Evolutionary conservation across 1,139 yeast species (phyloP), one percentile per base, ranked within the genome.

Genomic region (Pichia sp.): DNA sequence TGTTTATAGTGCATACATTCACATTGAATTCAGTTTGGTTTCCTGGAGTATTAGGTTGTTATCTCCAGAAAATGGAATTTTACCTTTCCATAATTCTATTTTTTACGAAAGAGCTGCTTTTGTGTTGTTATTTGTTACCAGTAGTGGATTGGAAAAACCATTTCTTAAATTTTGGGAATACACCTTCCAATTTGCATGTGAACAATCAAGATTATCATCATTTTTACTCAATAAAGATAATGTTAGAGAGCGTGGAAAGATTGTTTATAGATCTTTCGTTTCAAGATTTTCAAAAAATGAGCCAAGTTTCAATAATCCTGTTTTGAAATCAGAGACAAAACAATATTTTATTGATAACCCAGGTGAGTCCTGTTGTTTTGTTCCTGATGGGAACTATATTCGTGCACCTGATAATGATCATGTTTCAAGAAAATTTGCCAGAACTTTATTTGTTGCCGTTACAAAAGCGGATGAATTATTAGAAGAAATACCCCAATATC

Each of bases 401-500:
- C 75, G 98, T 44, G 98, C 90, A 0, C 98, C 98, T 1, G 83
- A 78, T 48, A 75, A 77, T 50, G 97, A 88, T 58, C 79, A 81
- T 8, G 78, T 84, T 29, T 77, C 94, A 0, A 69, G 88, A 51
- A 74, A 70, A 40, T 77, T 72, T 52, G 74, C 82, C 35, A 79
- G 75, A 54, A 72, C 74, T 42, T 64, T 88, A 50, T 92, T 94
- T 64, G 81, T 85, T 4, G 77, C 86, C 0, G 97, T 92, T 3
- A 84, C 95, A 1, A 83, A 79, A 53, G 84, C 82, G 55, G 96
- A 90, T 60, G 71, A 73, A 46, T 69, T 85, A 27, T 62, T 81
- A 29, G 75, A 71, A 40, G 72, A 72, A 4, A 52, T 65, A 4
- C 68, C 69, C 40, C 60, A 57, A 5, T 46, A 45, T 2, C 58